Evolutionary conservation across 2,329 filamentous ascomycete genomes (phyloP), one percentile per base, ranked within the genome.

Genomic region (Septoria petroselini): DNA sequence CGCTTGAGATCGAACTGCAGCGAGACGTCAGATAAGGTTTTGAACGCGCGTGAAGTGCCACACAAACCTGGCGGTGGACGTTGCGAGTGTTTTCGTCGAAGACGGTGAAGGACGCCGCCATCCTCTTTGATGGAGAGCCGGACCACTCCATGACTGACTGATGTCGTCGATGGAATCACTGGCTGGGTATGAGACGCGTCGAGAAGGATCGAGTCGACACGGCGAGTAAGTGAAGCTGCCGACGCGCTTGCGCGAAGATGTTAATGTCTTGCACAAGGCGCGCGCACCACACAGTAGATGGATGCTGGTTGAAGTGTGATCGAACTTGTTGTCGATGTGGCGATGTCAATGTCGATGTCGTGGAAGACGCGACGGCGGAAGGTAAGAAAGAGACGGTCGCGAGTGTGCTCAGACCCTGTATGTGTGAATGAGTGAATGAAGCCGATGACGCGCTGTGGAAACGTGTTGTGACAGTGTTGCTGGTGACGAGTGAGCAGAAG

Each of bases 71-170:
- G 42, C 46, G 34, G 29, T 41, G 42, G 29, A 38, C 46, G 47
- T 51, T 47, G 25, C 27, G 42, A 25, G 46, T 47, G 41, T 60
- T 60, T 45, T 60, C 58, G 52, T 60, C 55, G 52, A 52, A 55
- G 52, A 60, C 52, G 55, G 40, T 48, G 53, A 57, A 58, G 18
- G 50, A 53, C 11, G 53, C 44, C 12, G 58, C 52, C 21, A 48
- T 43, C 53, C 58, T 60, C 53, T 58, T 57, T 42, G 38, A 43
- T 4, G 58, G 58, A 33, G 58, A 60, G 31, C 55, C 55, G 31
- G 51, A 58, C 52, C 58, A 56, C 53, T 54, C 58, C 58, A 60
- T 60, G 35, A n/a, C n/a, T n/a, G n/a, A n/a, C 27, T 57, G 45
- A 46, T 44, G 55, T 41, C 14, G 35, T 34, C 25, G 29, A 15